Evolutionary conservation across 805 yeast genomes (phyloP), one percentile per base, ranked within the genome.

Genomic region (Saturnispora galanensis): DNA sequence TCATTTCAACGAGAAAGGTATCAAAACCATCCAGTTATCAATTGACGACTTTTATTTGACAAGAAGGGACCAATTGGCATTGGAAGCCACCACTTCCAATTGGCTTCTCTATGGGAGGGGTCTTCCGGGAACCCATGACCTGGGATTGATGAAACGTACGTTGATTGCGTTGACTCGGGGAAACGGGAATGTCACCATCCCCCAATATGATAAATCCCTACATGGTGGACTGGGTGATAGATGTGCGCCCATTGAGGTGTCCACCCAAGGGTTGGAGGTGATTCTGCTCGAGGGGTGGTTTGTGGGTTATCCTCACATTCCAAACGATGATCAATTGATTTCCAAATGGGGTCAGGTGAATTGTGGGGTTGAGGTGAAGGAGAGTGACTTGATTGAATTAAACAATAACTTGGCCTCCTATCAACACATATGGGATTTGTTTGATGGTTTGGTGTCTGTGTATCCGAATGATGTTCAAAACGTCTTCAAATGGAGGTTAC

Each of bases 211-310:
- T 57, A 93, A 90, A 59, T 76, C 94, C 2, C 66, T 68, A 12
- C 73, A 66, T 53, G 41, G 56, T 17, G 97, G 97, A 0, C 72
- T 73, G 45, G 98, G 98, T 5, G 97, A 90, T 61, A 67, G 97
- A 42, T 52, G 60, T 6, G 66, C 65, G 10, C 77, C 81, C 81
- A 51, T 56, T 2, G 50, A 50, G 29, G 18, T 53, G 12, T 34
- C 41, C 3, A 54, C 55, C 0, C 46, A 48, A 2, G 72, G 74
- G 2, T 67, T 77, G 3, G 86, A 84, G 54, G 72, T 88, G 3
- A 71, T 90, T 3, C 60, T 90, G 2, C 69, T 93, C 35, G 98
- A 90, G 63, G 98, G 97, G 4, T 90, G 98, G 98, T 87, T 89
- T 65, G 72, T 78, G 18, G 97, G 97, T 1, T 90, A 78, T 57